phyloP scores from a whole-genome alignment of 495 filamentous ascomycete species.

The Hypoxylon crocopeplum region DNA sequence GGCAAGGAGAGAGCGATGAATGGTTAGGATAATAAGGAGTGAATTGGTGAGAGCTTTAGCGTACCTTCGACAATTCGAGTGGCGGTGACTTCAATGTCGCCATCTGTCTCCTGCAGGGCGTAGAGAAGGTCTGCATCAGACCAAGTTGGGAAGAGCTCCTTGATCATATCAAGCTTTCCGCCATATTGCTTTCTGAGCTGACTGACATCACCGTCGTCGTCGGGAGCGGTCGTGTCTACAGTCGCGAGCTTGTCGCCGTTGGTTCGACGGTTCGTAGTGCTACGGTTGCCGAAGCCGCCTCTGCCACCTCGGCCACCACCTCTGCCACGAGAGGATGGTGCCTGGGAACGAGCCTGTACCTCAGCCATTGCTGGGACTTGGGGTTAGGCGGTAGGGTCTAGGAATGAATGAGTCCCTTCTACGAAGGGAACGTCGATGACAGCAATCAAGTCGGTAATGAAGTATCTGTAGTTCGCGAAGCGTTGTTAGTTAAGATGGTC shows the following conservation, averaged over 20 bases:
- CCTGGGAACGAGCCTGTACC: slow-evolving; percentile 76
- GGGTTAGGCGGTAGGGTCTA: slow-evolving; percentile 40
- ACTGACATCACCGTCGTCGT: slow-evolving; percentile 90
- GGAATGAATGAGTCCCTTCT: slow-evolving; percentile 54
- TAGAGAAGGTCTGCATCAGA: slow-evolving; percentile 90
- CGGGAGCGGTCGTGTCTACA: slow-evolving; percentile 60
- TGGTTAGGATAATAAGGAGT: not conserved
- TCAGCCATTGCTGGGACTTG: slow-evolving; percentile 80
- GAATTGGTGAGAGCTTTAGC: slow-evolving; percentile 24
- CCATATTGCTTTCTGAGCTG: slow-evolving; percentile 90
- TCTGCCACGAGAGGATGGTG: slow-evolving; percentile 71
- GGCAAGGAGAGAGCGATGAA: slow-evolving; percentile 11
- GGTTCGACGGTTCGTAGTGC: slow-evolving; percentile 63
- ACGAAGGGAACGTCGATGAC: slow-evolving; percentile 49
- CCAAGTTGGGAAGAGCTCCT: slow-evolving; percentile 92
- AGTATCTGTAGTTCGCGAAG: too few species aligned
- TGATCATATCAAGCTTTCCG: slow-evolving; percentile 73
- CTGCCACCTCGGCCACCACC: slow-evolving; percentile 82
- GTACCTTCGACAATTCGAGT: slow-evolving; percentile 91
- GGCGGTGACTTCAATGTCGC: slow-evolving; percentile 83
- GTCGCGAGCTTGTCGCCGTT: slow-evolving; percentile 70
- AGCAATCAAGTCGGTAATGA: slow-evolving; percentile 42
- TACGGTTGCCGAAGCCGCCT: slow-evolving; percentile 77
- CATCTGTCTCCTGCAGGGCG: slow-evolving; percentile 88
- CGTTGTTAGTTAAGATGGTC: too few species aligned